A percentile compares a stretch with the other conserved stretches of the same genome.
Evolutionary conservation across 1,139 yeast genomes (phyloP).

Genomic region (Debaryomycetaceae sp.): DNA sequence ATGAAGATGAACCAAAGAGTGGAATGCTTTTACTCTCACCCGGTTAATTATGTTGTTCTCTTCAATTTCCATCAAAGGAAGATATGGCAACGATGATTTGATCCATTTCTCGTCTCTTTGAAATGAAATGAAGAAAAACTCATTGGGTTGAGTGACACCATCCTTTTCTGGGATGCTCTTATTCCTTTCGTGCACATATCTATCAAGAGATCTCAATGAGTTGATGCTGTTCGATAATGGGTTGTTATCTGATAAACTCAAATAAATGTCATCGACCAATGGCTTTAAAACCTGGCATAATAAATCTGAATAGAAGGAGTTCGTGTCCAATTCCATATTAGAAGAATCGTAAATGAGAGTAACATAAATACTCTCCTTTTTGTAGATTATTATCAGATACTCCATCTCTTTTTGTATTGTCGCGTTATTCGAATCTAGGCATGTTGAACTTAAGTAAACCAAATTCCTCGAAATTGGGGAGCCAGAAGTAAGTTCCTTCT

Average conservation of each 20-base stretch:
- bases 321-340: slow-evolving; percentile 15
- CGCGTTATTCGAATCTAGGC: slow-evolving; percentile 4
- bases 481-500: neutral
- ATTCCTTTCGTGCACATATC: slow-evolving; percentile 1
- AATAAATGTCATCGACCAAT: slow-evolving; percentile 21
- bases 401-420: slow-evolving; percentile 17
- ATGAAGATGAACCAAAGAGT: slow-evolving; percentile 38
- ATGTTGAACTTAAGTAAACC: slow-evolving; percentile 22
- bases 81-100: slow-evolving; percentile 39
- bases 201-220: slow-evolving; percentile 24
- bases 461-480: slow-evolving; percentile 21
- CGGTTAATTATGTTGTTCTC: slow-evolving; percentile 1
- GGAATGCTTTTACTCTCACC: slow-evolving; percentile 12
- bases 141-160: slow-evolving; percentile 17
- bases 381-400: slow-evolving; percentile 30
- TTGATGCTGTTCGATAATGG: slow-evolving; percentile 24
- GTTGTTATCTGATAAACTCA: slow-evolving; percentile 14
- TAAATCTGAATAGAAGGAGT: slow-evolving; percentile 21
- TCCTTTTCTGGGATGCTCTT: slow-evolving; percentile 2
- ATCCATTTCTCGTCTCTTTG: slow-evolving; percentile 23
- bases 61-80: slow-evolving; percentile 17
- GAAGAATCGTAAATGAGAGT: slow-evolving; percentile 32
- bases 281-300: slow-evolving; percentile 17
- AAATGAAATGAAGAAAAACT: slow-evolving; percentile 37
- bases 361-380: slow-evolving; percentile 20